phyloP scores from a whole-genome alignment of 768 basidiomycete genomes.

The Lepiota subincarnata region DNA sequence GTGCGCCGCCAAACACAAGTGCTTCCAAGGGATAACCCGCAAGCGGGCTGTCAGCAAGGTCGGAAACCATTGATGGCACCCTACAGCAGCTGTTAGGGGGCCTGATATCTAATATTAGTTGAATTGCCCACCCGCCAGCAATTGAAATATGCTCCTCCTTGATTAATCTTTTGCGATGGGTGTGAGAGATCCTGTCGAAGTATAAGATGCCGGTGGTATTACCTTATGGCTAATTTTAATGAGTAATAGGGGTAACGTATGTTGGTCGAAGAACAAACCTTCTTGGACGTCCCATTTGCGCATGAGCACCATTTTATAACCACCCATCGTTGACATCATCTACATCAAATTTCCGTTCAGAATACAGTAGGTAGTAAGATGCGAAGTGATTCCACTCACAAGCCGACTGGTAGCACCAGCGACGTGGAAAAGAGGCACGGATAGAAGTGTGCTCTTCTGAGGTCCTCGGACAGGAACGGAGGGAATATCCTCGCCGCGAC shows the following conservation, averaged over 20 bases:
- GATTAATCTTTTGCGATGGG: constrained; percentile 30
- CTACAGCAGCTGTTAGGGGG: constrained; percentile 19
- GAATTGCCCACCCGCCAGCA: constrained; percentile 36
- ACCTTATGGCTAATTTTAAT: constrained; percentile 29
- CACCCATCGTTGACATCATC: constrained; percentile 39
- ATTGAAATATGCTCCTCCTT: constrained; percentile 37
- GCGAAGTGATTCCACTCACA: constrained; percentile 9
- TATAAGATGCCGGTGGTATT: background rate
- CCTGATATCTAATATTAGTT: background rate
- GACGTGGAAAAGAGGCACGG: constrained; percentile 59
- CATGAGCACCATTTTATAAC: constrained; percentile 45
- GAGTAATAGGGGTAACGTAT: too few relatives aligned
- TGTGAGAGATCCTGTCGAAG: background rate
- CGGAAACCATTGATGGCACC: constrained; percentile 51
- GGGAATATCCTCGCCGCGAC: constrained; percentile 32
- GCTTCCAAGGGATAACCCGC: constrained; percentile 31
- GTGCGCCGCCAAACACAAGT: constrained; percentile 39
- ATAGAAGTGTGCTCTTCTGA: constrained; percentile 40
- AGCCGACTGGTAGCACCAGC: constrained; percentile 35
- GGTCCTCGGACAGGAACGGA: constrained; percentile 27
- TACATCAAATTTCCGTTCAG: constrained; percentile 4
- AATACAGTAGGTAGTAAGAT: too few relatives aligned
- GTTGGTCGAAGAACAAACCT: constrained; percentile 24
- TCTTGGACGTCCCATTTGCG: constrained; percentile 47
- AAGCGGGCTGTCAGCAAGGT: constrained; percentile 40